Evolutionary conservation across 1,139 yeast species (phyloP), one percentile per base, ranked within the genome.

Genomic region (Suhomyces yuchorum): DNA sequence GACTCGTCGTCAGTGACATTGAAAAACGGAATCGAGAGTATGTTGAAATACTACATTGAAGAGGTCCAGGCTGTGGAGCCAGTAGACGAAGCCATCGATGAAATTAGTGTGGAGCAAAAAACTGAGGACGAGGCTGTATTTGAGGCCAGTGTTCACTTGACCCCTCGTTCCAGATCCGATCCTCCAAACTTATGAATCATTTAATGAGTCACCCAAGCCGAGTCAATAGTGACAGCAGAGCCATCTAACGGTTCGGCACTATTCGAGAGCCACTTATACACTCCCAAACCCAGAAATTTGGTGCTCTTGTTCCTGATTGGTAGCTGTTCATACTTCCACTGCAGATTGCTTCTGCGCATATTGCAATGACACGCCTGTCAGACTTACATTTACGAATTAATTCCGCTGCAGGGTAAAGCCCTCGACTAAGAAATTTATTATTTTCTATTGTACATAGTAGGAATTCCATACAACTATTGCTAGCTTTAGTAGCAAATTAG

Each of bases 41-140:
- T 87, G 95, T 69, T 87, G 64, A 87, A 82, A 63, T 84, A 84
- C 66, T 87, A 87, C 64, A 86, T 87, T 40, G 95, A 87, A 59
- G 95, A 87, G 62, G 92, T 87, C 9, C 77, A 81, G 52, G 70
- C 76, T 20, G 95, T 87, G 8, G 80, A 80, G 52, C 91, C 85
- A 50, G 73, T 84, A 11, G 78, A 73, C 19, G 79, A 73, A 24
- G 65, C 53, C 2, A 58, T 48, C 9, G 84, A 78, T 52, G 86
- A 81, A 54, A 78, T 39, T 14, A 33, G 41, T 14, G 47, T 34
- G 73, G 49, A 55, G 33, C 60, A 70, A 75, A 19, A 14, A 4
- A 34, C 50, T 38, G 47, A 50, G 7, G 54, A 52, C 17, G 57
- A 55, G 34, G 51, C 47, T 18, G 47, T 54, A 14, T 50, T 54